Conservation (phyloP, 768 basidiomycete species). For the Termitomyces sp. region DNA sequence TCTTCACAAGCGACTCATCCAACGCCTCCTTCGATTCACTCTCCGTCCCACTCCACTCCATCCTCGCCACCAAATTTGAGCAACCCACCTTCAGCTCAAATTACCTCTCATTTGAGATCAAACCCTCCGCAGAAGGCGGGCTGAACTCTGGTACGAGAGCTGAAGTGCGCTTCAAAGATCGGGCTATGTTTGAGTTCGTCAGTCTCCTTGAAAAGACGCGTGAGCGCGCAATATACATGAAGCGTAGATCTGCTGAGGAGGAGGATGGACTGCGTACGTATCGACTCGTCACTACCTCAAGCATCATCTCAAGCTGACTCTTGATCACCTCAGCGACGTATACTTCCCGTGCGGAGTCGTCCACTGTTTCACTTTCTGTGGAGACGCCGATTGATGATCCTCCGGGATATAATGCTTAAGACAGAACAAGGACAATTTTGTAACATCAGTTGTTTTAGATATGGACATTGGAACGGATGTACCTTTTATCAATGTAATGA, state of each 20-base stretch:
- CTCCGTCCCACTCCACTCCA: constrained; percentile 55
- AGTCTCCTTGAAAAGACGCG: constrained; percentile 70
- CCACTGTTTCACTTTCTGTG: constrained; percentile 31
- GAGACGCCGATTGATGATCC: constrained; percentile 45
- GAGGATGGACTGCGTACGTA: constrained; percentile 60
- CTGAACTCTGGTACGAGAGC: constrained; percentile 56
- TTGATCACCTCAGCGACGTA: constrained; percentile 31
- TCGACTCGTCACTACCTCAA: background rate
- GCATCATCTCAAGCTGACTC: background rate
- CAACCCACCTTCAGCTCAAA: constrained; percentile 72
- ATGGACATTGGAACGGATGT: constrained; percentile 7
- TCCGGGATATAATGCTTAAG: constrained; percentile 40
- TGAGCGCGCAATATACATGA: constrained; percentile 73
- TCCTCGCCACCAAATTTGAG: constrained; percentile 66
- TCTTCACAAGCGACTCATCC: constrained; percentile 42
- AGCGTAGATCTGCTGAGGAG: constrained; percentile 48
- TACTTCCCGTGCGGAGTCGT: constrained; percentile 39
- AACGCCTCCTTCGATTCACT: constrained; percentile 36
- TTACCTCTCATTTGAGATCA: constrained; percentile 59
- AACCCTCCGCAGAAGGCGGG: constrained; percentile 63
- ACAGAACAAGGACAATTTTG: background rate
- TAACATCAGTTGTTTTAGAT: constrained; percentile 5
- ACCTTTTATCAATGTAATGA: background rate
- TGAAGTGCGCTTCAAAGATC: constrained; percentile 64
- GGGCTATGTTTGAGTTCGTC: constrained; percentile 70